Conservation (phyloP, 2,329 filamentous ascomycete genomes). For the Fusarium sp. region DNA sequence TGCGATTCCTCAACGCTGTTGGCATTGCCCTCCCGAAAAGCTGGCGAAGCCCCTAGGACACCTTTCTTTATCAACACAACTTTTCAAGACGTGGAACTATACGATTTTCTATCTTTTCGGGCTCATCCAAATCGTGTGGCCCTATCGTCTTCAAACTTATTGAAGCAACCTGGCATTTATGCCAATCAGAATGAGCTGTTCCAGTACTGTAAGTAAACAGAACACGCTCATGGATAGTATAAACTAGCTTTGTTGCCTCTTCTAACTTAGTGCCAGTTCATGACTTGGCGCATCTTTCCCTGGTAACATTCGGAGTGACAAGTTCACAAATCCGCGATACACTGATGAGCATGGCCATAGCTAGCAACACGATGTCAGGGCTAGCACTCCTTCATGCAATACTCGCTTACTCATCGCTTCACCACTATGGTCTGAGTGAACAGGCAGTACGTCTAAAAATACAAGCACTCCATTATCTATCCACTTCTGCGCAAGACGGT, state of each 20-base stretch:
- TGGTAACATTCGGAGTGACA: conserved; percentile 25
- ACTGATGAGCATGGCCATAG: conserved; percentile 21
- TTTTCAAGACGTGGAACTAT: conserved; percentile 19
- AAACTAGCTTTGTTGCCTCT: neutral
- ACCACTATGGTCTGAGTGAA: conserved; percentile 10
- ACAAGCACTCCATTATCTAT: conserved; percentile 25
- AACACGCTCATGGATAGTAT: rapidly evolving
- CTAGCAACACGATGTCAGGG: neutral
- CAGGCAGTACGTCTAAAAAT: conserved; percentile 34
- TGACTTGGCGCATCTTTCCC: conserved; percentile 15
- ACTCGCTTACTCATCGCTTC: conserved; percentile 38
- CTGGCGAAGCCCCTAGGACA: neutral
- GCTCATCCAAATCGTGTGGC: rapidly evolving
- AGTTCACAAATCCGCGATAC: conserved; percentile 24
- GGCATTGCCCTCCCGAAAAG: rapidly evolving
- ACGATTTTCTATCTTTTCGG: neutral
- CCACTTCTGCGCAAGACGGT: neutral
- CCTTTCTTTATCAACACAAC: conserved; percentile 37
- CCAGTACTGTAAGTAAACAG: conserved; percentile 26
- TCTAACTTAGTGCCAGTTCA: conserved; percentile 14
- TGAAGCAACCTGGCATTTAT: neutral
- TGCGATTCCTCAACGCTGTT: neutral
- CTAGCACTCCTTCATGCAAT: conserved; percentile 34
- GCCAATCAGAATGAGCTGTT: conserved; percentile 20
- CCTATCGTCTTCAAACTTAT: neutral